phyloP scores from a whole-genome alignment of 495 filamentous ascomycete species.

The Hypoxylon lienhwacheense region DNA sequence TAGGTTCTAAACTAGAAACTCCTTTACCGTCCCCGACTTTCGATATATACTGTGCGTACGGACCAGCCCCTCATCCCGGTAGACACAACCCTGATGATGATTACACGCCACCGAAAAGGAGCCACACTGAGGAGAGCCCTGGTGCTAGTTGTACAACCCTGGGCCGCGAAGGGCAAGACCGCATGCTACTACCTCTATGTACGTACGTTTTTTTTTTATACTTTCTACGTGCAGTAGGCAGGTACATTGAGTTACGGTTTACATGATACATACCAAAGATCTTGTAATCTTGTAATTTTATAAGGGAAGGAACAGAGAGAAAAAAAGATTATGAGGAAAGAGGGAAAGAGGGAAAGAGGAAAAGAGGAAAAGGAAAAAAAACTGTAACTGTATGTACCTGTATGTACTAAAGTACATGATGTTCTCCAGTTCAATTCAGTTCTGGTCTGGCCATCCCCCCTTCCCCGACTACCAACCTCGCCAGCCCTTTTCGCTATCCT shows the following conservation, averaged over 20 bases:
- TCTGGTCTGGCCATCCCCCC: too few species aligned
- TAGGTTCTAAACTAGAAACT: too few species aligned
- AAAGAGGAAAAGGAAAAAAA: not conserved
- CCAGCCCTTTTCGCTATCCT: slow-evolving; percentile 29
- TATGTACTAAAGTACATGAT: too few species aligned
- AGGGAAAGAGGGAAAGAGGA: not conserved
- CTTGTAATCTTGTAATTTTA: slow-evolving; percentile 5
- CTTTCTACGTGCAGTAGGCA: too few species aligned
- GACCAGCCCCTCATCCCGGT: slow-evolving; percentile 27
- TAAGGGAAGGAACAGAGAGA: slow-evolving; percentile 10
- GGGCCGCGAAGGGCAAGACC: slow-evolving; percentile 31
- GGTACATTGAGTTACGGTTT: not conserved
- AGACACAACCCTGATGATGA: slow-evolving; percentile 35
- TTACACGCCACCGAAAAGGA: slow-evolving; percentile 39
- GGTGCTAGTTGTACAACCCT: slow-evolving; percentile 38
- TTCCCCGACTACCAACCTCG: slow-evolving; percentile 30
- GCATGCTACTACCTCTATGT: slow-evolving; percentile 22
- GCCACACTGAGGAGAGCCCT: slow-evolving; percentile 36
- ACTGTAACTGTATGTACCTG: not conserved
- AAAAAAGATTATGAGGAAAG: not conserved
- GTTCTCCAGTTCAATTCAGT: too few species aligned
- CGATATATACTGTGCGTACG: slow-evolving; percentile 16
- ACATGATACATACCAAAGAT: slow-evolving; percentile 9
- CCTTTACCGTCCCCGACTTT: slow-evolving; percentile 6
- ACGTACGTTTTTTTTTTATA: too few species aligned